Evolutionary conservation across 2,329 filamentous ascomycete genomes (phyloP).

Genomic region (Fusarium xylarioides): DNA sequence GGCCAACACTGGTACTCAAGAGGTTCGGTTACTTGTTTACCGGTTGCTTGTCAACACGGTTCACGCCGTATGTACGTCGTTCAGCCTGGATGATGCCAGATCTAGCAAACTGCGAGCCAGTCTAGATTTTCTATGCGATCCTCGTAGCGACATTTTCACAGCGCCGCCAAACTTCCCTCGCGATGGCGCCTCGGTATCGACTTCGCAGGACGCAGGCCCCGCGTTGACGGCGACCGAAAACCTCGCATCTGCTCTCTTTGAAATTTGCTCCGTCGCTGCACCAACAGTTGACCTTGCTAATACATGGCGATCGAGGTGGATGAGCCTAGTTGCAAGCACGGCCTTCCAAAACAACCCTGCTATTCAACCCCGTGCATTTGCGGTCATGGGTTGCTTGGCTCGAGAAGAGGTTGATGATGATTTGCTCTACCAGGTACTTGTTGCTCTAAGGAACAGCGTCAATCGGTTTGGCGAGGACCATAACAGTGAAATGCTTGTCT

Average conservation of each 20-base stretch:
- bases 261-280: slow-evolving; percentile 70
- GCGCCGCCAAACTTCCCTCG: slow-evolving; percentile 55
- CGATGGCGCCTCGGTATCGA: slow-evolving; percentile 64
- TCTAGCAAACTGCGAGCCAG: slow-evolving; percentile 64
- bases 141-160: slow-evolving; percentile 66
- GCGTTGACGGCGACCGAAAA: slow-evolving; percentile 67
- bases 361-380: slow-evolving; percentile 74
- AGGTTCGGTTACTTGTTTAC: slow-evolving; percentile 68
- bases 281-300: slow-evolving; percentile 72
- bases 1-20: slow-evolving; percentile 68
- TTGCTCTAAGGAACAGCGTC: slow-evolving; percentile 72
- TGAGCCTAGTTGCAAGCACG: slow-evolving; percentile 77
- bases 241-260: slow-evolving; percentile 68
- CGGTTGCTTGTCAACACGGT: slow-evolving; percentile 72
- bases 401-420: slow-evolving; percentile 78
- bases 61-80: slow-evolving; percentile 73
- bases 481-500: slow-evolving; percentile 73
- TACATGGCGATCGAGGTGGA: slow-evolving; percentile 76
- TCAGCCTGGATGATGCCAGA: slow-evolving; percentile 67
- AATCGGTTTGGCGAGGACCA: slow-evolving; percentile 71
- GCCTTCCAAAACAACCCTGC: slow-evolving; percentile 78
- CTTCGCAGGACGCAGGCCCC: slow-evolving; percentile 61
- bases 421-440: slow-evolving; percentile 74
- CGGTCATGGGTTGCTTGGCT: slow-evolving; percentile 76
- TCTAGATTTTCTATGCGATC: slow-evolving; percentile 68